Conservation (phyloP, 2,329 filamentous ascomycete species). For the Talaromyces sp. region DNA sequence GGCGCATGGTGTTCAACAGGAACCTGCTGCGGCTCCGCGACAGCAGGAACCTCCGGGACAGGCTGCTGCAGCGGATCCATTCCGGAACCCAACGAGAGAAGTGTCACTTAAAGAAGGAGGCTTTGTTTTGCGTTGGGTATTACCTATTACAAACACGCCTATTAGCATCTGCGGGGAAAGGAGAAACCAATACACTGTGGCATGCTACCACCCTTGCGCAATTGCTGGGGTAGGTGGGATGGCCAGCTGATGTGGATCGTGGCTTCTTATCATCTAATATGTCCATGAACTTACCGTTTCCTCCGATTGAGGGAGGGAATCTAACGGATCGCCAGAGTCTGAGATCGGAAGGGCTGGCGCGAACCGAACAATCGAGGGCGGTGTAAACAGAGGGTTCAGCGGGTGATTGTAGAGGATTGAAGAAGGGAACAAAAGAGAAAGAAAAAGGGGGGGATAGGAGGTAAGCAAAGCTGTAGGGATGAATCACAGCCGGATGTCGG, state of each 20-base stretch:
- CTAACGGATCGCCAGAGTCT: not conserved
- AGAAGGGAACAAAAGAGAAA: not conserved
- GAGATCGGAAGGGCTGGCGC: not conserved
- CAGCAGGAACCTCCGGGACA: conserved; percentile 23
- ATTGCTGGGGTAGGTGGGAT: not conserved
- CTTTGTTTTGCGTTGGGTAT: conserved; percentile 11
- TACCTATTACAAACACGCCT: conserved; percentile 17
- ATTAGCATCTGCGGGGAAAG: conserved; percentile 25
- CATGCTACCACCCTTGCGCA: conserved; percentile 20
- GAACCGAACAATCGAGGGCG: conserved; percentile 2
- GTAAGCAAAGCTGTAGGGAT: conserved; percentile 1
- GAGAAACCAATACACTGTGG: conserved; percentile 11
- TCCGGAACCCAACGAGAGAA: conserved; percentile 1
- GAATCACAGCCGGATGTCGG: conserved; percentile 6
- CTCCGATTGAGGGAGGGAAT: not conserved
- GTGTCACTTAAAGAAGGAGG: conserved; percentile 1
- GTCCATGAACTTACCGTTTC: not conserved
- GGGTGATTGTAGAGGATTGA: not conserved
- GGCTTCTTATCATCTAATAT: conserved; percentile 3
- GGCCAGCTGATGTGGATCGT: not conserved
- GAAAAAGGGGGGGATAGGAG: not conserved
- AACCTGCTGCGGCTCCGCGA: conserved; percentile 24
- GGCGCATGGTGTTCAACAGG: conserved; percentile 16
- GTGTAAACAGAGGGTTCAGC: conserved; percentile 8
- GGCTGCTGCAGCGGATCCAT: conserved; percentile 34